These are phyloP conservation scores for Monascus purpureus DNA, from an alignment of 495 filamentous ascomycete species.

Conservation along the genomic window DNA sequence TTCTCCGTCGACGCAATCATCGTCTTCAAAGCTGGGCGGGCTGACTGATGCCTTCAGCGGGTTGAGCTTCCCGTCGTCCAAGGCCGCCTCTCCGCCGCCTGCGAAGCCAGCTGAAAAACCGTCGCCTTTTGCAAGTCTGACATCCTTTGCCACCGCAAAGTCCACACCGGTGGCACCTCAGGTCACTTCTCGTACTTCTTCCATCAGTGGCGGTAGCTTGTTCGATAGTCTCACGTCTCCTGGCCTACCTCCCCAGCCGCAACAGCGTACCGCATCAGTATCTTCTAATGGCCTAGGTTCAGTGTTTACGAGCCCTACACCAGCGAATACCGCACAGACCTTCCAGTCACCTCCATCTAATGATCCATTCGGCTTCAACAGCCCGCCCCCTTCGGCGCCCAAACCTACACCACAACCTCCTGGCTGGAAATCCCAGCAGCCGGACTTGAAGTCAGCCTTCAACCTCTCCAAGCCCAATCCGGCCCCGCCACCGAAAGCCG, in stretches of 20 bases:
- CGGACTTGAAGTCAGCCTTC: slow-evolving; percentile 52
- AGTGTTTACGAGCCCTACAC: slow-evolving; percentile 27
- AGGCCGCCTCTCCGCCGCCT: slow-evolving; percentile 39
- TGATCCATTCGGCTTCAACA: slow-evolving; percentile 74
- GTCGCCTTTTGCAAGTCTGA: slow-evolving; percentile 62
- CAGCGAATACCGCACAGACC: slow-evolving; percentile 26
- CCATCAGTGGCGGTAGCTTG: slow-evolving; percentile 57
- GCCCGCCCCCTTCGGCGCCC: slow-evolving; percentile 33
- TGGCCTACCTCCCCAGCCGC: slow-evolving; percentile 29
- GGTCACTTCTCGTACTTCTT: slow-evolving; percentile 35
- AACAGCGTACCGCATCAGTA: slow-evolving; percentile 26
- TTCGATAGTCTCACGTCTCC: slow-evolving; percentile 60
- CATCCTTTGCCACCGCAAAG: slow-evolving; percentile 42
- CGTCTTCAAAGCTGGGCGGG: slow-evolving; percentile 49
- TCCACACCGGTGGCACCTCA: slow-evolving; percentile 39
- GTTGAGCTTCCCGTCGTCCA: slow-evolving; percentile 53
- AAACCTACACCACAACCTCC: slow-evolving; percentile 29
- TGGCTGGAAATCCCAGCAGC: slow-evolving; percentile 21
- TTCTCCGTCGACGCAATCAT: slow-evolving; percentile 32
- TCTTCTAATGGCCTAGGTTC: slow-evolving; percentile 40
- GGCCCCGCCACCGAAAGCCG: slow-evolving; percentile 28
- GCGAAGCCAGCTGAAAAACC: slow-evolving; percentile 39
- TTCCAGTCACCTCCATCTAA: slow-evolving; percentile 31
- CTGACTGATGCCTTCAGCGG: slow-evolving; percentile 81
- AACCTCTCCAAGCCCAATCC: slow-evolving; percentile 53